Evolutionary conservation across 2,329 filamentous ascomycete species (phyloP).

Genomic region (Pseudopithomyces chartarum): DNA sequence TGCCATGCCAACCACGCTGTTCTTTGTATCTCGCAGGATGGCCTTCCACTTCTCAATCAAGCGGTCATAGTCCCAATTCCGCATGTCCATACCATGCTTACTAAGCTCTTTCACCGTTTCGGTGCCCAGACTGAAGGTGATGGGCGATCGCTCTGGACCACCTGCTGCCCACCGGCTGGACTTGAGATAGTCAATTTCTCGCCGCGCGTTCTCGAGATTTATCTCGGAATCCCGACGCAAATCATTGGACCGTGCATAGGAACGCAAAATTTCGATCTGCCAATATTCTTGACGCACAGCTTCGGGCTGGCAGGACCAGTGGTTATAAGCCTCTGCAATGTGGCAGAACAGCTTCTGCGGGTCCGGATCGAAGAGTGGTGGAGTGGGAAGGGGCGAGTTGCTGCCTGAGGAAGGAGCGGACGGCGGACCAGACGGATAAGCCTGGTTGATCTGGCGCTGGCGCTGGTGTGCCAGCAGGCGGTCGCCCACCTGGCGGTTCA

Average conservation of each 20-base stretch:
- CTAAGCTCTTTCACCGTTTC: conserved; percentile 47
- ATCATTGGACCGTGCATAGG: conserved; percentile 50
- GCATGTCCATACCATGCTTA: conserved; percentile 43
- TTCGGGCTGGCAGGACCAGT: conserved; percentile 73
- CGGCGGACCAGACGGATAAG: conserved; percentile 32
- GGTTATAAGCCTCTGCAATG: conserved; percentile 74
- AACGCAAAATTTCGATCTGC: conserved; percentile 54
- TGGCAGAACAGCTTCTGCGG: conserved; percentile 75
- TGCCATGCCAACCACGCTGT: conserved; percentile 33
- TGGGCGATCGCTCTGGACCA: conserved; percentile 34
- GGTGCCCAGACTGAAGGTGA: conserved; percentile 43
- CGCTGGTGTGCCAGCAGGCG: conserved; percentile 58
- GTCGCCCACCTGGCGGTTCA: conserved; percentile 69
- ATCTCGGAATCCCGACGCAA: conserved; percentile 41
- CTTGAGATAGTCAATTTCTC: conserved; percentile 50
- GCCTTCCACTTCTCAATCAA: conserved; percentile 47
- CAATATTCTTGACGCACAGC: conserved; percentile 50
- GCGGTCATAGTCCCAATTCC: conserved; percentile 49
- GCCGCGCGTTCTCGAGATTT: conserved; percentile 46
- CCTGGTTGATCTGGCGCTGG: conserved; percentile 42
- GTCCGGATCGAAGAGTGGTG: conserved; percentile 58
- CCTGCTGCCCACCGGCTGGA: conserved; percentile 33
- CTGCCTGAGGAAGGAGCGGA: conserved; percentile 32
- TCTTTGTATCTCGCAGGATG: conserved; percentile 40
- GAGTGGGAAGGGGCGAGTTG: conserved; percentile 44